These are phyloP conservation scores for Taiozyma sp. DNA, from an alignment of 1,139 yeast genomes.

Conservation along the genomic window DNA sequence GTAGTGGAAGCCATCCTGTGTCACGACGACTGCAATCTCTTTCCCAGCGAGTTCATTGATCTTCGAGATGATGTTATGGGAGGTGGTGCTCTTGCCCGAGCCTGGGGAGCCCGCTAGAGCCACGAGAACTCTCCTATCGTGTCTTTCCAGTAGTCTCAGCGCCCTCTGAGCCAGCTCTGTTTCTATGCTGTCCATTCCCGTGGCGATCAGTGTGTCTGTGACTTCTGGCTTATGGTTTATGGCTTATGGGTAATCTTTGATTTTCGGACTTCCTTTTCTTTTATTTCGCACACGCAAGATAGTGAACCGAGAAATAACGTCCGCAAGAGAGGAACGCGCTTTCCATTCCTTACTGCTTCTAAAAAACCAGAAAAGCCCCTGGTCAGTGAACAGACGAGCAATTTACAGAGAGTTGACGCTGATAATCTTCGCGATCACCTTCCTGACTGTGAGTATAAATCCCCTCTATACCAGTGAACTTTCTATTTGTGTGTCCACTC, in stretches of 20 bases:
- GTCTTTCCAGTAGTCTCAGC: constrained; percentile 2
- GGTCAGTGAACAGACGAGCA: no score
- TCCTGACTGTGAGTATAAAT: no score
- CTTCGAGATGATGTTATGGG: constrained; percentile 32
- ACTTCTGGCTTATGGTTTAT: no score
- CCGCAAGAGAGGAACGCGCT: no score
- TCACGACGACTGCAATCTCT: constrained; percentile 6
- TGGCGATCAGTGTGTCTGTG: not conserved
- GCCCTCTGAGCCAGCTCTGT: constrained; percentile 2
- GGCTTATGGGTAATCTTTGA: no score
- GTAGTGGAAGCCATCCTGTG: constrained; percentile 61
- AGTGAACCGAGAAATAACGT: not conserved
- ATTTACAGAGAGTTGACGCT: no score
- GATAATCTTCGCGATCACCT: no score
- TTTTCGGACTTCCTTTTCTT: not conserved
- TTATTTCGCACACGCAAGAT: not conserved
- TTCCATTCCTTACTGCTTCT: no score
- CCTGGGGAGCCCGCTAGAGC: constrained; percentile 77
- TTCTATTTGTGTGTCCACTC: no score
- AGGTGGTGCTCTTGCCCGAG: constrained; percentile 69
- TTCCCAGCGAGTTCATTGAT: constrained; percentile 26
- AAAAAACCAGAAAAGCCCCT: no score
- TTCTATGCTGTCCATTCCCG: constrained; percentile 7
- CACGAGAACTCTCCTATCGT: constrained; percentile 41
- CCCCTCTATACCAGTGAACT: no score